phyloP scores from a whole-genome alignment of 805 yeast genomes.

The Wickerhamiella lipophila region DNA sequence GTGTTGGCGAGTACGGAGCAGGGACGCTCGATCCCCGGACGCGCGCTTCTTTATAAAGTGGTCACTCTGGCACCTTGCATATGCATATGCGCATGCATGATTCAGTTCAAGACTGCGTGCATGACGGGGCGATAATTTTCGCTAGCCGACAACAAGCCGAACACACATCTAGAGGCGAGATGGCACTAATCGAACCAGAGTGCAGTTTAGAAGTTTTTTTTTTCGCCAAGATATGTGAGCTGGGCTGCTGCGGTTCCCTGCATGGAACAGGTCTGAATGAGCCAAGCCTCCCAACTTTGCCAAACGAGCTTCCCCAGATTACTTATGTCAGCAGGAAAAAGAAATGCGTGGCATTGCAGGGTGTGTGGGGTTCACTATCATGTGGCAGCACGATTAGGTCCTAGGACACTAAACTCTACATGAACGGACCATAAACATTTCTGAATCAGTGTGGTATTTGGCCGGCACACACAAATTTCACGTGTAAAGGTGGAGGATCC shows the following conservation, averaged over 20 bases:
- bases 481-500: no score
- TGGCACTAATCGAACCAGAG: no score
- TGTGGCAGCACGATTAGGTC: background rate
- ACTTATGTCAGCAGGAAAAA: background rate
- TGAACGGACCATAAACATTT: no score
- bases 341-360: background rate
- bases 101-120: conserved; percentile 1
- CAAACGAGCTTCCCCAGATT: conserved; percentile 10
- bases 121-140: conserved; percentile 3
- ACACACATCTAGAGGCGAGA: no score
- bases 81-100: conserved; percentile 11
- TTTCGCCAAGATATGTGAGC: no score
- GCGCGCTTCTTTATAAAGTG: background rate
- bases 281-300: background rate
- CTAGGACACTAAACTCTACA: no score
- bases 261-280: no score
- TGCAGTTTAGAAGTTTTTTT: no score
- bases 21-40: background rate
- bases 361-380: background rate
- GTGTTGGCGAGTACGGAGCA: background rate
- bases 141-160: background rate
- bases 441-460: no score
- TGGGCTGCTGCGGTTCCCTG: no score
- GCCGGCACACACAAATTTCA: no score
- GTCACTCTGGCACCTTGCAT: conserved; percentile 1